phyloP scores from a whole-genome alignment of 768 basidiomycete genomes.

The Leucogyrophana mollusca region DNA sequence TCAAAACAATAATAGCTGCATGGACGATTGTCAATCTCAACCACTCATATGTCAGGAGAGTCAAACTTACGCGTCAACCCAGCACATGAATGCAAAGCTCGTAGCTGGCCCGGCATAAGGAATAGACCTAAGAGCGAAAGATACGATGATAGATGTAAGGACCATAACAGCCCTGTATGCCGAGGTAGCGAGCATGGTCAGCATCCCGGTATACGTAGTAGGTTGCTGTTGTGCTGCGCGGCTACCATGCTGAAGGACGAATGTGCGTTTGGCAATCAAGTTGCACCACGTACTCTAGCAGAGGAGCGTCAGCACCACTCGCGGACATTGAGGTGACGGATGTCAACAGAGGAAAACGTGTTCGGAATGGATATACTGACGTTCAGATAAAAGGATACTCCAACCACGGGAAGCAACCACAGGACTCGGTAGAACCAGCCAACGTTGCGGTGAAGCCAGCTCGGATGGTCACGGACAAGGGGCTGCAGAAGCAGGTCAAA shows the following conservation, averaged over 20 bases:
- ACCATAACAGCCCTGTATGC: conserved; percentile 85
- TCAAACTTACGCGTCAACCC: conserved; percentile 79
- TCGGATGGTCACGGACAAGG: conserved; percentile 57
- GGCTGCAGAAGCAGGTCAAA: conserved; percentile 74
- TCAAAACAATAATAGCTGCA: conserved; percentile 88
- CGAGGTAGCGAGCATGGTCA: conserved; percentile 74
- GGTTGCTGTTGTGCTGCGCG: conserved; percentile 52
- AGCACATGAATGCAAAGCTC: conserved; percentile 76
- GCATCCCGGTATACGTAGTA: conserved; percentile 64
- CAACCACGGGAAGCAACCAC: conserved; percentile 79
- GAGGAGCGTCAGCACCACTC: neutral
- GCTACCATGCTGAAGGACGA: conserved; percentile 66
- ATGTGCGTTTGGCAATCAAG: conserved; percentile 73
- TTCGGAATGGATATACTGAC: conserved; percentile 41
- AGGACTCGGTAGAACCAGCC: conserved; percentile 75
- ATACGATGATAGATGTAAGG: conserved; percentile 68
- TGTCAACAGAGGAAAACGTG: conserved; percentile 2
- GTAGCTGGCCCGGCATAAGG: conserved; percentile 62
- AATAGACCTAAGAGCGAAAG: conserved; percentile 59
- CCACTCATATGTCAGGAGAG: neutral
- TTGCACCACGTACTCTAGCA: conserved; percentile 74
- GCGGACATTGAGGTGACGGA: neutral
- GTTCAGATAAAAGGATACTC: conserved; percentile 77
- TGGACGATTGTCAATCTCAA: conserved; percentile 2
- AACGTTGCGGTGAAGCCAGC: conserved; percentile 70